These are phyloP conservation scores for Chalciporus pseudorubinellus DNA, from an alignment of 768 basidiomycete species.

Conservation along the genomic window DNA sequence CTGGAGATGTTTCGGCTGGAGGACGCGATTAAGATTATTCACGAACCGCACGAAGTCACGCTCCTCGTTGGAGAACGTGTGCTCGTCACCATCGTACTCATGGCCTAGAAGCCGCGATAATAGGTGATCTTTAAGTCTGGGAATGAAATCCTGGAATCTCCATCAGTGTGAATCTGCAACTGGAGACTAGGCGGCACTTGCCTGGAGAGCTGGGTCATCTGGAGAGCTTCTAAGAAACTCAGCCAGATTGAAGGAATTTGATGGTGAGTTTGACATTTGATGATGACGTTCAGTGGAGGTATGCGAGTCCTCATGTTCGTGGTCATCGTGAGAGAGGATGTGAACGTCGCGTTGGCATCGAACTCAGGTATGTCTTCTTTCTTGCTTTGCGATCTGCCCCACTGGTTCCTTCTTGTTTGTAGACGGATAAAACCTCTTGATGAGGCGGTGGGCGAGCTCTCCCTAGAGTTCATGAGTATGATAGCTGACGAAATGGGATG, in stretches of 20 bases:
- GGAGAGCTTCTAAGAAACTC: background rate
- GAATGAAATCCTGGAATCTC: conserved; percentile 18
- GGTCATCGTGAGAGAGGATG: too few species aligned
- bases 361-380: conserved; percentile 5
- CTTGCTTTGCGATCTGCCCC: conserved; percentile 12
- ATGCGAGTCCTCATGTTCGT: too few species aligned
- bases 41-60: background rate
- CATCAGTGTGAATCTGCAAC: background rate
- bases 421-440: conserved; percentile 29
- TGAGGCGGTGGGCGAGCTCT: conserved; percentile 31
- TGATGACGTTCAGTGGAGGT: background rate
- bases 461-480: conserved; percentile 21
- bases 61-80: conserved; percentile 1
- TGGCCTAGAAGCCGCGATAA: conserved; percentile 8
- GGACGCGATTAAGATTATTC: too few species aligned
- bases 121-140: conserved; percentile 20
- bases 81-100: conserved; percentile 15
- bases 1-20: too few species aligned
- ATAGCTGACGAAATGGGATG: background rate
- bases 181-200: too few species aligned
- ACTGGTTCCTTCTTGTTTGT: conserved; percentile 21
- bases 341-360: background rate
- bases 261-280: background rate
- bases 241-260: background rate
- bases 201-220: conserved; percentile 4